Evolutionary conservation across 2,329 filamentous ascomycete species (phyloP), one percentile per base, ranked within the genome.

Genomic region (Emergomyces orientalis): DNA sequence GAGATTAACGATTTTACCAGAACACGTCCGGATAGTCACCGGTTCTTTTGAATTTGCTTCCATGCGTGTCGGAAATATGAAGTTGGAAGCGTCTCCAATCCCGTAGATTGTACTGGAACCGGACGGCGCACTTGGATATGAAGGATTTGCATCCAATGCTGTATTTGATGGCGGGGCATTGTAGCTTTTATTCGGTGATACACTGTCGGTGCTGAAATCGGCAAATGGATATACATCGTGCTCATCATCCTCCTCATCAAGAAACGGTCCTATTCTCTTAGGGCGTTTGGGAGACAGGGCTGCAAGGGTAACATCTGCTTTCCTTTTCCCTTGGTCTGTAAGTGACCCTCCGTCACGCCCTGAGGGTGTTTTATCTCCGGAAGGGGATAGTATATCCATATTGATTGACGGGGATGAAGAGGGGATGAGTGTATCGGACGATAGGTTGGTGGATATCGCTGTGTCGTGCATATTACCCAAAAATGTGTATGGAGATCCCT

Each of bases 1-100:
- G 51, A 84, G 72, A 47, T 74, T 74, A 58, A 82, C 74, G 0
- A 72, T 70, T 65, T 76, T 79, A 41, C 83, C 83, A 19, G 77
- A 77, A 55, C 79, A 80, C 14, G 78, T 83, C 63, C 75, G 78
- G 22, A 80, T 74, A 27, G 71, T 61, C 8, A 62, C 54, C 32
- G 8, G 25, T 34, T 45, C 63, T 49, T 64, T 63, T 5, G 69
- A 65, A 39, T 19, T 27, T 9, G 14, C 7, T n/a, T 27, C 19
- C 8, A 45, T 11, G 6, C 11, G 17, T 34, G 41, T n/a, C 27
- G 34, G 25, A 34, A 34, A 59, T 22, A 19, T 11, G 43, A 22
- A 49, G 22, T 14, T 45, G 39, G 55, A 32, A 17, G 34, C 1
- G 22, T 41, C 39, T 41, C n/a, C 22, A 7, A 8, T 41, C 32